Evolutionary conservation across 139 green algal genomes (phyloP), one percentile per base, ranked within the genome.

Genomic region (Tetradesmus lagerheimii): DNA sequence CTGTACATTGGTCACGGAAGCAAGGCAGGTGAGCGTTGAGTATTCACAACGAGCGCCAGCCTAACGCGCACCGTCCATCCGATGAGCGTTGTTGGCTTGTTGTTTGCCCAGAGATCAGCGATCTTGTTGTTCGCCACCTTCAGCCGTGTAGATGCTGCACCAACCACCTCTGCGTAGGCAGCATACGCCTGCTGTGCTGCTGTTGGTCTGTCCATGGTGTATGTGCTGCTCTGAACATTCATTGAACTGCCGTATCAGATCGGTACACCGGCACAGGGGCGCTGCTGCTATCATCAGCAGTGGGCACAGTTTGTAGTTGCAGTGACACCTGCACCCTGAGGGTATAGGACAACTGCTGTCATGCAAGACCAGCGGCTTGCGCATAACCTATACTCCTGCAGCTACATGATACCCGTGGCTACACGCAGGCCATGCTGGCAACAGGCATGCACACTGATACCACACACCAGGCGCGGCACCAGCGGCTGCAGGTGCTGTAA

Each of bases 41-140:
- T 1, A 8, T 31, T 71, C 20, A 71, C 57, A 64, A 71, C 57
- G 57, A 31, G 57, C 57, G 11, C 4, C 1, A 71, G 5, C 3
- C 8, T 1, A n/a, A 2, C 4, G 12, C 79, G 27, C 43, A 85
- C 79, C 39, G 79, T 85, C 79, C 79, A 85, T 37, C 41, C 39
- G 0, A 85, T 34, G 8, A 85, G 39, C 79, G 79, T 85, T 11
- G 16, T 35, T 14, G 79, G 79, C 79, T 85, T 85, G 79, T 85
- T 38, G 5, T 41, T 31, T 35, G 31, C 38, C 79, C 79, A 83
- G n/a, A 8, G 31, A 71, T 71, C 23, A 71, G 57, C 57, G 25
- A 71, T 71, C 57, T 31, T 71, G 57, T n/a, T 31, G 57, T 31
- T 71, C 20, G 57, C 23, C 57, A n/a, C 57, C 23, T 31, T 71